Evolutionary conservation across 306 rosid genomes (phyloP), one percentile per base, ranked within the genome.

Genomic region (Cicer bijugum): DNA sequence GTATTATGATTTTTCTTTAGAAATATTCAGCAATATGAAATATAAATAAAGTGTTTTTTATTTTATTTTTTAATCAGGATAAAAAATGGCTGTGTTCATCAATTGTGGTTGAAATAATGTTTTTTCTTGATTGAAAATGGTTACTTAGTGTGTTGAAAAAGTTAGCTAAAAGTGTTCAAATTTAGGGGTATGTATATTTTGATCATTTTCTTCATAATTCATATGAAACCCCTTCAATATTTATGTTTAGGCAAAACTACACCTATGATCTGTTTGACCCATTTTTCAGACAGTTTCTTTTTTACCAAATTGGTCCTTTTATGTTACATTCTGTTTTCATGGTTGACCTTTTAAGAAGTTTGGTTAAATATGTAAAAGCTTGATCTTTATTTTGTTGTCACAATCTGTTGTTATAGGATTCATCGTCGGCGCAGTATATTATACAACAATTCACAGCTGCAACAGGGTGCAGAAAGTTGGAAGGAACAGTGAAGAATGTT

Each of bases 401-500:
- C 37, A n/a, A 59, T 56, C 1, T 45, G 15, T 12, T 43, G 16
- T 63, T 20, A 33, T 47, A 91, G 95, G 95, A 86, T 59, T 91
- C 96, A 35, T 91, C 97, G 0, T 88, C 97, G 3, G 89, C 97
- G 14, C 88, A 91, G 42, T 94, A 94, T 45, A 94, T 91, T 6
- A 83, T 94, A 69, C 95, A 94, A 67, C 97, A 94, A 74, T 94
- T 86, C 80, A 78, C 82, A 39, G 98, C 98, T 2, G 95, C 98
- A 45, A 89, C 98, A 8, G 96, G 98, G 23, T 89, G 98, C 77
- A 94, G 92, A 62, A 91, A 94, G 51, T 57, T 94, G 23, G 93
- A 89, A 15, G 97, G 96, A 63, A 78, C 75, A n/a, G 90, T 91
- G 70, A 91, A 87, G 65, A 91, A 83, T 76, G 85, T 87, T 7